Percentiles rank a stretch among this genome's conserved stretches.
Evolutionary conservation across 768 basidiomycete species (phyloP).

Genomic region (Gloeophyllum trabeum): DNA sequence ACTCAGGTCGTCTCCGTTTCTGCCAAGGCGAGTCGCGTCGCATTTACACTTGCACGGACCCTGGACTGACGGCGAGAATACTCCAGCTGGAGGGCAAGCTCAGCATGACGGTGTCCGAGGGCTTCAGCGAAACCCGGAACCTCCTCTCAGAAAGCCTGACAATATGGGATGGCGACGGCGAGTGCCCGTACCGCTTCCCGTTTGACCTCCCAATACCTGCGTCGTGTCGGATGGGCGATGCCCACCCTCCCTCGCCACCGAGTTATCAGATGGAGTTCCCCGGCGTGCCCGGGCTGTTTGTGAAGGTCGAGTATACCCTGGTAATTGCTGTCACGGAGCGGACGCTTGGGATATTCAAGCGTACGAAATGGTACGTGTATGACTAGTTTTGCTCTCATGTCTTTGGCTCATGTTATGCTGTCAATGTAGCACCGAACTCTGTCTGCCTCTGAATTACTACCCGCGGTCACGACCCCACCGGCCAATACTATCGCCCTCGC

Average conservation of each 20-base stretch:
- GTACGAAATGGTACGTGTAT: background rate
- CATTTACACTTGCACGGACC: background rate
- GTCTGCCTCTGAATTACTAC: conserved; percentile 36
- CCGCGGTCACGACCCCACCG: conserved; percentile 45
- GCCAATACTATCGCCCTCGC: conserved; percentile 32
- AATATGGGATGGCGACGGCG: background rate
- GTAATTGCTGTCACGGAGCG: conserved; percentile 3
- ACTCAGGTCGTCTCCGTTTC: conserved; percentile 29
- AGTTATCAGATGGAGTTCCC: background rate
- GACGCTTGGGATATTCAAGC: conserved; percentile 1
- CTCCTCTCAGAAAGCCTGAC: background rate
- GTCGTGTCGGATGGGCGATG: background rate
- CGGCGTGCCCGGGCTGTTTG: background rate
- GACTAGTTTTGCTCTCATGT: conserved; percentile 10
- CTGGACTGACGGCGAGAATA: too few species aligned
- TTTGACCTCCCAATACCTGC: background rate
- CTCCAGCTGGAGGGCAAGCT: conserved; percentile 13
- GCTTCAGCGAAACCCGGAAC: background rate
- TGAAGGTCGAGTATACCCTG: background rate
- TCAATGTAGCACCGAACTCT: conserved; percentile 20
- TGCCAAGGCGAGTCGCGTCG: conserved; percentile 26
- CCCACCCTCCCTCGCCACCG: background rate
- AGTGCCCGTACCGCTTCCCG: background rate
- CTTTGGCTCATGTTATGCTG: too few species aligned
- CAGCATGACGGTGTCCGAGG: conserved; percentile 7